Evolutionary conservation across 805 yeast species (phyloP).

Genomic region (Hanseniaspora lachancei): DNA sequence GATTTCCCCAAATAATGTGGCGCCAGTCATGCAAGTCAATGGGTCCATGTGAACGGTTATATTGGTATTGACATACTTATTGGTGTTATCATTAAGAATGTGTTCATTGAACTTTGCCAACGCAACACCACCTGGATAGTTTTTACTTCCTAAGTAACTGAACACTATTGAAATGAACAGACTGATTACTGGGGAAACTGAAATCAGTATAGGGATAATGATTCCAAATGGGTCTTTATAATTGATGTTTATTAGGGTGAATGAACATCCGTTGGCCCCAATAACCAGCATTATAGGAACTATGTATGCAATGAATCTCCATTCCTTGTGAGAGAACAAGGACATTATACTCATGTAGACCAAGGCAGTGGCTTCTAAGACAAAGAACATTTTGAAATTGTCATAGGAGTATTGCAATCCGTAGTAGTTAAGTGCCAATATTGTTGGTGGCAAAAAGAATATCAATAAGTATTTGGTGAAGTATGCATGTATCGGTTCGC

Average conservation of each 20-base stretch:
- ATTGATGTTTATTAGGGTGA: constrained; percentile 27
- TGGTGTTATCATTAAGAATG: constrained; percentile 18
- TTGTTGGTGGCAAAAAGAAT: constrained; percentile 37
- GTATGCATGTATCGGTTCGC: constrained; percentile 66
- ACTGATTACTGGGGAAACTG: constrained; percentile 27
- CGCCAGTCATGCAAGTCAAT: constrained; percentile 79
- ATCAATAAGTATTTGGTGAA: constrained; percentile 35
- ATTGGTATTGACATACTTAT: constrained; percentile 9
- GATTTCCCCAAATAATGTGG: constrained; percentile 58
- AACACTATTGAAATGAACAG: constrained; percentile 35
- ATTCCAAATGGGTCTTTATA: constrained; percentile 18
- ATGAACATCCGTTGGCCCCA: constrained; percentile 50
- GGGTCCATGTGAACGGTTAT: constrained; percentile 58
- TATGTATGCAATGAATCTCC: constrained; percentile 74
- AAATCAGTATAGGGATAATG: constrained; percentile 24
- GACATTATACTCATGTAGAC: constrained; percentile 55
- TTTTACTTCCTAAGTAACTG: constrained; percentile 52
- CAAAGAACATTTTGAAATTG: constrained; percentile 15
- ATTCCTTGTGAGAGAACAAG: constrained; percentile 81
- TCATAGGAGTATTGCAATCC: constrained; percentile 30
- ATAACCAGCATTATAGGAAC: constrained; percentile 54
- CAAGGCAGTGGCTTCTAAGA: constrained; percentile 38
- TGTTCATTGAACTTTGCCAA: constrained; percentile 39
- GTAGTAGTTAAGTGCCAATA: constrained; percentile 28
- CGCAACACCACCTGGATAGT: constrained; percentile 87